Percentiles rank a stretch among this genome's conserved stretches.
Evolutionary conservation across 225 moss, liverwort and hornwort species (phyloP).

Genomic region (Sphagnum contortum): DNA sequence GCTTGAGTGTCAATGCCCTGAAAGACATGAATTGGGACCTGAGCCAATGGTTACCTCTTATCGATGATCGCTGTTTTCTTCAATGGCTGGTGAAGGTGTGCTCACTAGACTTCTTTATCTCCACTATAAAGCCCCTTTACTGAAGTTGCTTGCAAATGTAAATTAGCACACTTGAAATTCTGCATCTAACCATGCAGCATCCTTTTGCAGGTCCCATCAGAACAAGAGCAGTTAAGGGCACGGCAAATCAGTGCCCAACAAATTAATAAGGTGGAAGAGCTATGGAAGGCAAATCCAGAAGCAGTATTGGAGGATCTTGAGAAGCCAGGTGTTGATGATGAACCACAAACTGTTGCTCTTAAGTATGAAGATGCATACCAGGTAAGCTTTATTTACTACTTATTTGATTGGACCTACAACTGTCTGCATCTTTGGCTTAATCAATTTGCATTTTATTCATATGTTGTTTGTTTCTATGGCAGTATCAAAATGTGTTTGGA

Average conservation of each 20-base stretch:
- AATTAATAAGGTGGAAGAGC: conserved; percentile 62
- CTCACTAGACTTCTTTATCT: not conserved
- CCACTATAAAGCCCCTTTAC: not conserved
- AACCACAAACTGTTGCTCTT: conserved; percentile 50
- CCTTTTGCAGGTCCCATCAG: conserved; percentile 41
- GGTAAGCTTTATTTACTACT: conserved; percentile 8
- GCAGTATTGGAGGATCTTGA: conserved; percentile 63
- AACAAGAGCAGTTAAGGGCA: conserved; percentile 60
- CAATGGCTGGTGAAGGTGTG: conserved; percentile 51
- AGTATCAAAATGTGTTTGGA: conserved; percentile 97
- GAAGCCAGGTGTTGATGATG: conserved; percentile 62
- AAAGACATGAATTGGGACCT: conserved; percentile 64
- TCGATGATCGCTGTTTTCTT: conserved; percentile 50
- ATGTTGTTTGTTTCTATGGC: conserved; percentile 15
- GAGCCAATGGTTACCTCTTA: conserved; percentile 45
- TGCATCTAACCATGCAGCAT: not conserved
- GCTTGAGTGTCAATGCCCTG: conserved; percentile 44
- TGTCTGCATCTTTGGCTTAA: not conserved
- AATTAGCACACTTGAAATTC: not conserved
- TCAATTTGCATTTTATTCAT: not conserved
- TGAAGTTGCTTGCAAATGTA: not conserved
- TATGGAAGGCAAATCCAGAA: conserved; percentile 52
- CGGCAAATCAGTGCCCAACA: conserved; percentile 64
- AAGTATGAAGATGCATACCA: conserved; percentile 69
- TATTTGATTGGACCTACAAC: too few species aligned